A percentile compares a stretch with the other conserved stretches of the same genome.
Evolutionary conservation across 345 rosid genomes (phyloP).

Genomic region (Diplotaxis tenuifolia): DNA sequence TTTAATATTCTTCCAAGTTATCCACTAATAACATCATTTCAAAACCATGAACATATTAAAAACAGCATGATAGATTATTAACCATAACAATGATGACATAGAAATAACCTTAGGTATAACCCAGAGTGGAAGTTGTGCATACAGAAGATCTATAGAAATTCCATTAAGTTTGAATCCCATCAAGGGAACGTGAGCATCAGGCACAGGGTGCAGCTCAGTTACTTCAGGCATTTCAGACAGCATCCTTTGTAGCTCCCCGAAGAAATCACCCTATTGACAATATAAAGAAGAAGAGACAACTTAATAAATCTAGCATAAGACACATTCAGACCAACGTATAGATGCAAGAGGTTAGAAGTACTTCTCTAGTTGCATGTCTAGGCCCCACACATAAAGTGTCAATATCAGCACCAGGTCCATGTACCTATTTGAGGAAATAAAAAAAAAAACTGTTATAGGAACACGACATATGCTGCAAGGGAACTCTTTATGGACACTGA

Average conservation of each 20-base stretch:
- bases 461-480: background rate
- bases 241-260: conserved; percentile 81
- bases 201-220: conserved; percentile 95
- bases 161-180: conserved; percentile 85
- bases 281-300: conserved; percentile 27
- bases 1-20: background rate
- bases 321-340: conserved; percentile 15
- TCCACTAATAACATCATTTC: background rate
- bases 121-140: conserved; percentile 90
- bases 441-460: conserved; percentile 15
- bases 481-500: background rate
- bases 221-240: conserved; percentile 95
- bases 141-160: conserved; percentile 95
- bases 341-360: conserved; percentile 45
- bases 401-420: conserved; percentile 99
- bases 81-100: background rate
- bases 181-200: conserved; percentile 98
- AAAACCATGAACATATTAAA: background rate
- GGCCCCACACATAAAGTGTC: conserved; percentile 99
- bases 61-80: background rate
- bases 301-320: conserved; percentile 23
- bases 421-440: conserved; percentile 55
- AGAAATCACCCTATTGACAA: conserved; percentile 81
- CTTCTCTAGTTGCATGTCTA: conserved; percentile 90
- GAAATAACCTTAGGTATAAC: conserved; percentile 88